Evolutionary conservation across 257 asterid genomes (phyloP).

Genomic region (Nicotiana otophora): DNA sequence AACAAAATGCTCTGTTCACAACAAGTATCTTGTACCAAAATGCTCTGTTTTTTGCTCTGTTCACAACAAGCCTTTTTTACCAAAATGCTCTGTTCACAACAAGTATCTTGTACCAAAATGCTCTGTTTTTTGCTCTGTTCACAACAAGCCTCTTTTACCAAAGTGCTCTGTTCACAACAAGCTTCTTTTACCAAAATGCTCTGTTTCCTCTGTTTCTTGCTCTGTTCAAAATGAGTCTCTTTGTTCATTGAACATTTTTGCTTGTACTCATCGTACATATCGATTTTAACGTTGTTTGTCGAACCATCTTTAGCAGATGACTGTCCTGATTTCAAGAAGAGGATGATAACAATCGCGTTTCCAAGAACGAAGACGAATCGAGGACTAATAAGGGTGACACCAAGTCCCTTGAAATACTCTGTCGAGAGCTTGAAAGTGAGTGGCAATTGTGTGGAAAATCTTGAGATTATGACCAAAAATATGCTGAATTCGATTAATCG

Average conservation of each 20-base stretch:
- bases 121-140: neutral
- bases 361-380: slow-evolving; percentile 61
- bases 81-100: neutral
- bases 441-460: slow-evolving; percentile 33
- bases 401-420: slow-evolving; percentile 38
- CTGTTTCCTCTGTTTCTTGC: slow-evolving; percentile 15
- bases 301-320: slow-evolving; percentile 20
- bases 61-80: neutral
- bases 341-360: slow-evolving; percentile 52
- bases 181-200: neutral
- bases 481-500: slow-evolving; percentile 30
- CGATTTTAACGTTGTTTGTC: slow-evolving; percentile 11
- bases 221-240: neutral
- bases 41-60: neutral
- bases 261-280: slow-evolving; percentile 49
- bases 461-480: slow-evolving; percentile 30
- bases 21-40: neutral
- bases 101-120: neutral
- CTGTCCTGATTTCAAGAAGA: slow-evolving; percentile 48
- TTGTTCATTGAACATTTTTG: slow-evolving; percentile 29
- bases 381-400: slow-evolving; percentile 42
- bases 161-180: neutral
- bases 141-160: neutral
- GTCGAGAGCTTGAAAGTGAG: slow-evolving; percentile 26
- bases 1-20: neutral